These are phyloP conservation scores for Trametes meyenii DNA, from an alignment of 768 basidiomycete species.

Conservation along the genomic window DNA sequence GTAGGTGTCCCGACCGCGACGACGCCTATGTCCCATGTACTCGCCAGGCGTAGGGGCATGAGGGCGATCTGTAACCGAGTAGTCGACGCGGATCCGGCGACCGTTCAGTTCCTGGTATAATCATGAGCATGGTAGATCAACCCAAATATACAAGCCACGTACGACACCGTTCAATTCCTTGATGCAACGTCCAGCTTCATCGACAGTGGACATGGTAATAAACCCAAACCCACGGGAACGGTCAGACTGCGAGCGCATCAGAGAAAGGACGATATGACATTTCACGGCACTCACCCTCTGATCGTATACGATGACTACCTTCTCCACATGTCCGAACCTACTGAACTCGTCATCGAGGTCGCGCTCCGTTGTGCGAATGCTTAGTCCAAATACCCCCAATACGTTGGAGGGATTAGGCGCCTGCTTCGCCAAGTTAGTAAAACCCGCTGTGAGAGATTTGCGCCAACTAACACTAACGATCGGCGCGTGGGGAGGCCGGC, in stretches of 20 bases:
- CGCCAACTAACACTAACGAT: slow-evolving; percentile 54
- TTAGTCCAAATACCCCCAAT: slow-evolving; percentile 97
- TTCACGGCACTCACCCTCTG: slow-evolving; percentile 70
- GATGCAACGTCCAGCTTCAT: slow-evolving; percentile 87
- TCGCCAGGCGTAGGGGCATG: slow-evolving; percentile 97
- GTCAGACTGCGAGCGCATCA: slow-evolving; percentile 64
- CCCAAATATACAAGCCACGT: slow-evolving; percentile 36
- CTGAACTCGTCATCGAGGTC: slow-evolving; percentile 95
- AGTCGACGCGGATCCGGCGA: slow-evolving; percentile 95
- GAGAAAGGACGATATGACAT: not conserved
- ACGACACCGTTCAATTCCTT: slow-evolving; percentile 91
- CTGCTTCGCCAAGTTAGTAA: slow-evolving; percentile 55
- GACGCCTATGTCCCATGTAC: slow-evolving; percentile 92
- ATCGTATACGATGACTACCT: slow-evolving; percentile 96
- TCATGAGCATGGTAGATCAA: slow-evolving; percentile 13
- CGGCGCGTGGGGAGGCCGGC: slow-evolving; percentile 71
- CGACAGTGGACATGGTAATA: slow-evolving; percentile 88
- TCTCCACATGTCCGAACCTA: slow-evolving; percentile 87
- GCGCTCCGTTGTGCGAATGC: slow-evolving; percentile 90
- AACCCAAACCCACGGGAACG: slow-evolving; percentile 98
- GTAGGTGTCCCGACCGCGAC: slow-evolving; percentile 46
- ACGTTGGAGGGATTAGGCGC: slow-evolving; percentile 87
- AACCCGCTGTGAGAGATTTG: not conserved
- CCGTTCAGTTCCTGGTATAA: slow-evolving; percentile 82
- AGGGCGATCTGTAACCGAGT: slow-evolving; percentile 90